These are phyloP conservation scores for Ganoderma multipileum DNA, from an alignment of 1,284 basidiomycete genomes.

Conservation along the genomic window DNA sequence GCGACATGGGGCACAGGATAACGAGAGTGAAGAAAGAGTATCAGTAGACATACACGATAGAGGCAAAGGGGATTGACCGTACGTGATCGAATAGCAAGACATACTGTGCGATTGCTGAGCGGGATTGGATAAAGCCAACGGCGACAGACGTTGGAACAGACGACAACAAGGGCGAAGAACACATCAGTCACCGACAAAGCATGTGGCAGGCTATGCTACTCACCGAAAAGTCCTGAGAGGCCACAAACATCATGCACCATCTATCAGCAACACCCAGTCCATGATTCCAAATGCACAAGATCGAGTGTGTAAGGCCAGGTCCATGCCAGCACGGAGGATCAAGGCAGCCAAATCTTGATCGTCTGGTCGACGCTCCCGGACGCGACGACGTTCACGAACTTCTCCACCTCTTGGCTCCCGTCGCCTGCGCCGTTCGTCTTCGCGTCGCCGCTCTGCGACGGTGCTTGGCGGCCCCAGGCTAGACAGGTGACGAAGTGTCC, in stretches of 20 bases:
- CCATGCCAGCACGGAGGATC: constrained; percentile 28
- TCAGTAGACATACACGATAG: constrained; percentile 1
- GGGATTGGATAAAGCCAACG: not conserved
- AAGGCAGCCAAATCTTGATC: constrained; percentile 44
- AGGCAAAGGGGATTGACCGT: constrained; percentile 12
- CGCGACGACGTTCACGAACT: constrained; percentile 70
- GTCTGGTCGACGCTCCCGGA: constrained; percentile 68
- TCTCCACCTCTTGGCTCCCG: constrained; percentile 33
- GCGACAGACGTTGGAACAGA: not conserved
- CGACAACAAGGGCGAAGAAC: not conserved
- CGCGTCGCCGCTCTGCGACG: constrained; percentile 45
- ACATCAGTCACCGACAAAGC: not conserved
- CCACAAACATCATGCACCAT: constrained; percentile 19
- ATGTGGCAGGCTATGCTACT: not conserved
- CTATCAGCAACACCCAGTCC: constrained; percentile 23
- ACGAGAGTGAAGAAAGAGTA: not conserved
- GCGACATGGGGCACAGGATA: not conserved
- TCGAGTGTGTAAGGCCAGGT: constrained; percentile 15
- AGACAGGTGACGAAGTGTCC: constrained; percentile 73
- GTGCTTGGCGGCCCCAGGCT: constrained; percentile 66
- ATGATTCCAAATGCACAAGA: constrained; percentile 4
- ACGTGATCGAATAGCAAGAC: constrained; percentile 27
- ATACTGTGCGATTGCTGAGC: constrained; percentile 23
- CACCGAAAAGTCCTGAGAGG: constrained; percentile 11
- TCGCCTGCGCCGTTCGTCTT: constrained; percentile 41